A percentile compares a stretch with the other conserved stretches of the same genome.
These are phyloP conservation scores for Termitomyces sp. DNA, from an alignment of 768 basidiomycete species.

Conservation along the genomic window DNA sequence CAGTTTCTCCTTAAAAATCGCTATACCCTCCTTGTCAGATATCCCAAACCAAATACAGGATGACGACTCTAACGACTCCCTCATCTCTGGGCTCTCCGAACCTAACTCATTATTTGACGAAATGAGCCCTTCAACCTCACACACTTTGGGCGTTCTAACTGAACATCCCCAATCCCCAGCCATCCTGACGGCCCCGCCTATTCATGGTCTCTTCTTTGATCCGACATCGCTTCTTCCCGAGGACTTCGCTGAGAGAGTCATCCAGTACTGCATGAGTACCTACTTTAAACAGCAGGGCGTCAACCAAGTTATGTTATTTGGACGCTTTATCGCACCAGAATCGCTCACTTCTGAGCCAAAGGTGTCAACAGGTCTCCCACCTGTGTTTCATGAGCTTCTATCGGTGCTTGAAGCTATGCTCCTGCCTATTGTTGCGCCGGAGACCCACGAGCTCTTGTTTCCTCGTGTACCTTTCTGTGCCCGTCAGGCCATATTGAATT, in stretches of 20 bases:
- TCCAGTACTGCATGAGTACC: conserved; percentile 44
- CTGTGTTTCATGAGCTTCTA: conserved; percentile 49
- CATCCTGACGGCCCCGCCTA: conserved; percentile 41
- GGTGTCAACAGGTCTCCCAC: conserved; percentile 43
- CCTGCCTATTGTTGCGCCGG: conserved; percentile 39
- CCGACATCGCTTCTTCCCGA: conserved; percentile 44
- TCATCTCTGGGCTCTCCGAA: conserved; percentile 16
- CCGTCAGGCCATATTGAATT: conserved; percentile 85
- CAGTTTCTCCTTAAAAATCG: conserved; percentile 13
- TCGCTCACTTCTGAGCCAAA: conserved; percentile 3
- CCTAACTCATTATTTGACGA: conserved; percentile 50
- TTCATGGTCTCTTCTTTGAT: conserved; percentile 60
- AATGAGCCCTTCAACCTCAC: neutral
- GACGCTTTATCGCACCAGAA: conserved; percentile 29
- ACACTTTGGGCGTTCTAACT: neutral
- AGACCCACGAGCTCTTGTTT: conserved; percentile 56
- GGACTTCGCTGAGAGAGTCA: conserved; percentile 44
- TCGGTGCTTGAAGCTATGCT: conserved; percentile 42
- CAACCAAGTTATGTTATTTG: conserved; percentile 90
- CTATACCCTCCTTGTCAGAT: conserved; percentile 9
- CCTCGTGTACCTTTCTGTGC: conserved; percentile 42
- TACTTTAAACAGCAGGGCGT: conserved; percentile 47
- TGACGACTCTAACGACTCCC: conserved; percentile 1
- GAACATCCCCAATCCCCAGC: conserved; percentile 10
- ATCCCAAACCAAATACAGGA: neutral